These are phyloP conservation scores for Aristolochia fimbriata DNA, from an alignment of 164 flowering plant genomes.

Conservation along the genomic window DNA sequence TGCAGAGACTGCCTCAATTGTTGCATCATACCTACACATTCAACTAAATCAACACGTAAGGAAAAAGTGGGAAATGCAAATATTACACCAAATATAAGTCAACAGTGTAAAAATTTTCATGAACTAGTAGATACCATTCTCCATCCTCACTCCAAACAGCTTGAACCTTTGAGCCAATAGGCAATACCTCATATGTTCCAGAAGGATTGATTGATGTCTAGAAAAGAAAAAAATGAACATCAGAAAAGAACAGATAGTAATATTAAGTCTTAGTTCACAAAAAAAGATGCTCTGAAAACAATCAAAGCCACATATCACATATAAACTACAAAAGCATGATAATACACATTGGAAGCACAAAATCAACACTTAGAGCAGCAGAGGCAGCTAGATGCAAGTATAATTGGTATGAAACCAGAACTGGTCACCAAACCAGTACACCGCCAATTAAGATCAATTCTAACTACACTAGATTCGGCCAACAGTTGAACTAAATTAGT, in stretches of 20 bases:
- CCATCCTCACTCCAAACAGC: slow-evolving; percentile 99
- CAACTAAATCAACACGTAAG: slow-evolving; percentile 48
- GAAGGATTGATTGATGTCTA: slow-evolving; percentile 28
- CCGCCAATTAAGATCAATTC: no score
- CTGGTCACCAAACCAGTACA: no score
- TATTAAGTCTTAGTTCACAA: neutral
- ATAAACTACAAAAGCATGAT: no score
- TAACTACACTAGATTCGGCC: no score
- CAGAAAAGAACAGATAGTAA: neutral
- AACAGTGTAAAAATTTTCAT: neutral
- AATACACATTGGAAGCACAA: no score
- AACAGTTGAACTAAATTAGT: no score
- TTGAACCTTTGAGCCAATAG: slow-evolving; percentile 79
- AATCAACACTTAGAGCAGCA: no score
- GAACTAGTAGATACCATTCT: slow-evolving; percentile 50
- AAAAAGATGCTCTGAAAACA: neutral
- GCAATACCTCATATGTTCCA: slow-evolving; percentile 30
- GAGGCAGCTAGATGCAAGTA: no score
- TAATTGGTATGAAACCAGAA: no score
- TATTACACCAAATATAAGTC: slow-evolving; percentile 19
- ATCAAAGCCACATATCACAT: no score
- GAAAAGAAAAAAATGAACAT: neutral
- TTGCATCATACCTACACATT: slow-evolving; percentile 88
- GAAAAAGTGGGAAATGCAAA: slow-evolving; percentile 3
- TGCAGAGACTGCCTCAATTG: slow-evolving; percentile 60